Evolutionary conservation across 176 grass and related monocot genomes (phyloP).

Genomic region (Oryza brachyantha): DNA sequence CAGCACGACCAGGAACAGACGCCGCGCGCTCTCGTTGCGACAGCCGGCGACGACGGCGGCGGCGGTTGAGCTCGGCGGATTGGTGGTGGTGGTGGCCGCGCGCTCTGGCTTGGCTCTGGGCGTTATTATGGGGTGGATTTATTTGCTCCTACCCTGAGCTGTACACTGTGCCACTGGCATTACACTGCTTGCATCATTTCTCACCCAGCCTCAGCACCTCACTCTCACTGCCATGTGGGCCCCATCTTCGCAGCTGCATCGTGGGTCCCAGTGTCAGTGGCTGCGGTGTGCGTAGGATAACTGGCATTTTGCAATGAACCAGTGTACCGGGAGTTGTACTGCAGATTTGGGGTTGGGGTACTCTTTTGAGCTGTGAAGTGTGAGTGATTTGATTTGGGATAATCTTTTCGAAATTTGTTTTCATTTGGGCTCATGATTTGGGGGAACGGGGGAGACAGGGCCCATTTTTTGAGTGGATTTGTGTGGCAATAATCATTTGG

Average conservation of each 20-base stretch:
- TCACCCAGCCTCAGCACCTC: too few species aligned
- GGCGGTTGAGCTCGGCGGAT: constrained; percentile 1
- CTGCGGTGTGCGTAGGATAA: fast-evolving
- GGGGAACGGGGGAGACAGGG: not conserved
- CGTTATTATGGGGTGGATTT: constrained; percentile 53
- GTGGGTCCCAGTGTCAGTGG: not conserved
- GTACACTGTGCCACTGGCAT: constrained; percentile 28
- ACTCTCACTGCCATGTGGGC: not conserved
- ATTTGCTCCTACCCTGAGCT: constrained; percentile 18
- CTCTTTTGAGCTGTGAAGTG: constrained; percentile 27
- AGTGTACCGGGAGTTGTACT: not conserved
- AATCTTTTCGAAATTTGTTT: constrained; percentile 26
- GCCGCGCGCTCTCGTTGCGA: not conserved
- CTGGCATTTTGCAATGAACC: too few species aligned
- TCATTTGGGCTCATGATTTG: constrained; percentile 26
- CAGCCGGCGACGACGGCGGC: not conserved
- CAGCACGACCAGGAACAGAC: not conserved
- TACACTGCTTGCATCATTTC: not conserved
- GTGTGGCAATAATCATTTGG: constrained; percentile 37
- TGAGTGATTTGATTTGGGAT: not conserved
- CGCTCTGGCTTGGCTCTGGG: constrained; percentile 34
- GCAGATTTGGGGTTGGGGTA: not conserved
- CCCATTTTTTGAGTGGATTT: not conserved
- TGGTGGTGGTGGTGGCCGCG: constrained; percentile 3
- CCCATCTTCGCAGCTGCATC: fast-evolving